Percentiles rank a stretch among this genome's conserved stretches.
phyloP scores from a whole-genome alignment of 2,329 filamentous ascomycete genomes.

The Corynespora cassiicola region DNA sequence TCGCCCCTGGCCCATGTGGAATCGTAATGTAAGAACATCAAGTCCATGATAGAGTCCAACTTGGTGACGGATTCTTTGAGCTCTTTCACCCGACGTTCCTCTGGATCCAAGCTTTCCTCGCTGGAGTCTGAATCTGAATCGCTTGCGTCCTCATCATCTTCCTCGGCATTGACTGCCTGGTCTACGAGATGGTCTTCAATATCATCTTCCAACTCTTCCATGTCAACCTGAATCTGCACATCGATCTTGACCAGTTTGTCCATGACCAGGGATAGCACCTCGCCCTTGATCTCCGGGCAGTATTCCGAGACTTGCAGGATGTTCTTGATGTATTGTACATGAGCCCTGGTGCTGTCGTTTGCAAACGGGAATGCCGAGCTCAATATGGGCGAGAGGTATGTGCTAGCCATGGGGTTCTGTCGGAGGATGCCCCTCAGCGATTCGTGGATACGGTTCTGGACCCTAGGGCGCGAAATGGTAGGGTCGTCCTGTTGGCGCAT shows the following conservation, averaged over 20 bases:
- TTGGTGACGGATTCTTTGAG: slow-evolving; percentile 86
- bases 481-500: slow-evolving; percentile 62
- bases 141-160: slow-evolving; percentile 62
- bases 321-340: slow-evolving; percentile 88
- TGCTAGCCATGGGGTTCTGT: slow-evolving; percentile 80
- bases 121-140: slow-evolving; percentile 75
- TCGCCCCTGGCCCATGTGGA: slow-evolving; percentile 73
- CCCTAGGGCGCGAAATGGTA: slow-evolving; percentile 66
- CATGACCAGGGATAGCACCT: slow-evolving; percentile 83
- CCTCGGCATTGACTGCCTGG: slow-evolving; percentile 55
- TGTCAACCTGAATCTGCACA: slow-evolving; percentile 90
- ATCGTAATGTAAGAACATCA: slow-evolving; percentile 83
- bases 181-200: slow-evolving; percentile 75
- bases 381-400: slow-evolving; percentile 72
- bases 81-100: slow-evolving; percentile 67
- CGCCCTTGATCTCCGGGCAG: slow-evolving; percentile 76
- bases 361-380: slow-evolving; percentile 75
- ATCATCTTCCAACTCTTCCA: slow-evolving; percentile 92
- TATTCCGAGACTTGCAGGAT: slow-evolving; percentile 79
- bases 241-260: slow-evolving; percentile 92
- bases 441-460: slow-evolving; percentile 77
- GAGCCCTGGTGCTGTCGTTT: slow-evolving; percentile 77
- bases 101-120: slow-evolving; percentile 66
- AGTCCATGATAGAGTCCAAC: slow-evolving; percentile 87
- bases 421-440: slow-evolving; percentile 77